Percentiles rank a stretch among this genome's conserved stretches.
Evolutionary conservation across 805 yeast genomes (phyloP).

Genomic region (Yueomyces sp.): DNA sequence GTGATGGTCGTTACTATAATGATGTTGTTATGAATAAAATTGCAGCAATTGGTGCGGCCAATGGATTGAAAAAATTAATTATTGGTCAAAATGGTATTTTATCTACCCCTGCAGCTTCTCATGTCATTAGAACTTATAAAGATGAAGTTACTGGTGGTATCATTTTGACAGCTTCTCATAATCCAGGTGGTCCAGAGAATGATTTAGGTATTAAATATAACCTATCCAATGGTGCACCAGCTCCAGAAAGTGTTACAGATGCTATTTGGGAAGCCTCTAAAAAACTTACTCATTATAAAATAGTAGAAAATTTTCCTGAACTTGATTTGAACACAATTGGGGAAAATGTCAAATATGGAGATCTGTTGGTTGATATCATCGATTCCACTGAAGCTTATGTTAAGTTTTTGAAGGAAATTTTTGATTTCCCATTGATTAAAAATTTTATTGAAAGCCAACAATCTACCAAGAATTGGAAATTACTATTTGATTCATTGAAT

Average conservation of each 20-base stretch:
- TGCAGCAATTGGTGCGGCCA: slow-evolving; percentile 77
- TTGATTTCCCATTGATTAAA: slow-evolving; percentile 76
- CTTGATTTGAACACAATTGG: slow-evolving; percentile 56
- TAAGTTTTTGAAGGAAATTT: slow-evolving; percentile 65
- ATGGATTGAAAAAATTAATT: slow-evolving; percentile 75
- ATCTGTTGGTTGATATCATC: slow-evolving; percentile 64
- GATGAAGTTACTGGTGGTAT: slow-evolving; percentile 66
- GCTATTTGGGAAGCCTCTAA: slow-evolving; percentile 65
- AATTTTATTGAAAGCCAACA: slow-evolving; percentile 41
- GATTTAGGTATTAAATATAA: slow-evolving; percentile 96
- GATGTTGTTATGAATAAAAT: slow-evolving; percentile 70
- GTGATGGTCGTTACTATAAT: slow-evolving; percentile 93
- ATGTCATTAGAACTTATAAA: slow-evolving; percentile 59
- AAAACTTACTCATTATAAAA: slow-evolving; percentile 45
- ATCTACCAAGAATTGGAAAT: slow-evolving; percentile 43
- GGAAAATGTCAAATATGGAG: slow-evolving; percentile 32
- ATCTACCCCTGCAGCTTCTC: slow-evolving; percentile 98
- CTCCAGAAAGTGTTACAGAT: slow-evolving; percentile 90
- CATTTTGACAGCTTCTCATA: slow-evolving; percentile 91
- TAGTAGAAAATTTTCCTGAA: slow-evolving; percentile 41
- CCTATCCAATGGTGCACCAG: slow-evolving; percentile 93
- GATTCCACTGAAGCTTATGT: slow-evolving; percentile 75
- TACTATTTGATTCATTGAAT: slow-evolving; percentile 80
- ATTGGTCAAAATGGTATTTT: slow-evolving; percentile 81
- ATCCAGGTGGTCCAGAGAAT: slow-evolving; percentile 91